A percentile compares a stretch with the other conserved stretches of the same genome.
Evolutionary conservation across 495 filamentous ascomycete species (phyloP).

Genomic region (Staphylotrichum longicolle): DNA sequence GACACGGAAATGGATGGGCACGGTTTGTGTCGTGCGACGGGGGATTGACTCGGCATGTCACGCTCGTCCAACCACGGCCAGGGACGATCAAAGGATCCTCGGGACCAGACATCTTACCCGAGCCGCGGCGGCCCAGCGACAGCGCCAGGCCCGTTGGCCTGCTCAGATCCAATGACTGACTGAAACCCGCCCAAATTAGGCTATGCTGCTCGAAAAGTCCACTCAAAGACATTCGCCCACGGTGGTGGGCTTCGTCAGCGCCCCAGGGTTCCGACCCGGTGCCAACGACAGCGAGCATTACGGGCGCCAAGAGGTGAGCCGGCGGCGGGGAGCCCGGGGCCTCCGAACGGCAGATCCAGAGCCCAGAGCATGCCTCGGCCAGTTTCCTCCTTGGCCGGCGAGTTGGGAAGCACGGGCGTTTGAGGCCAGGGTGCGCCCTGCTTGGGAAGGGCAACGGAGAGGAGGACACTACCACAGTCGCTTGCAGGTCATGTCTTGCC

Average conservation of each 20-base stretch:
- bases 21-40: slow-evolving; percentile 10
- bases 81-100: slow-evolving; percentile 1
- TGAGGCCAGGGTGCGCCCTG: neutral
- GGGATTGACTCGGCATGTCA: slow-evolving; percentile 5
- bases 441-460: no score
- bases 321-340: neutral
- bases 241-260: neutral
- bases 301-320: neutral
- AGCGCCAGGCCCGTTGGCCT: neutral
- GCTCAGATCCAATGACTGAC: slow-evolving; percentile 3
- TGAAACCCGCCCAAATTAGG: slow-evolving; percentile 10
- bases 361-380: neutral
- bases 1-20: neutral
- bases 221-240: neutral
- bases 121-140: slow-evolving; percentile 6
- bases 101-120: slow-evolving; percentile 8
- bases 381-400: neutral
- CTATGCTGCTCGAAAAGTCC: slow-evolving; percentile 1
- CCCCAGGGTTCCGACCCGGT: neutral
- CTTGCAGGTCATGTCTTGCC: slow-evolving; percentile 1
- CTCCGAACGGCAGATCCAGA: neutral
- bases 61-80: slow-evolving; percentile 1
- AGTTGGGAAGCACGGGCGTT: neutral
- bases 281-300: neutral
- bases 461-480: neutral